phyloP scores from a whole-genome alignment of 139 green algal species.

The Picochlorum sp. region DNA sequence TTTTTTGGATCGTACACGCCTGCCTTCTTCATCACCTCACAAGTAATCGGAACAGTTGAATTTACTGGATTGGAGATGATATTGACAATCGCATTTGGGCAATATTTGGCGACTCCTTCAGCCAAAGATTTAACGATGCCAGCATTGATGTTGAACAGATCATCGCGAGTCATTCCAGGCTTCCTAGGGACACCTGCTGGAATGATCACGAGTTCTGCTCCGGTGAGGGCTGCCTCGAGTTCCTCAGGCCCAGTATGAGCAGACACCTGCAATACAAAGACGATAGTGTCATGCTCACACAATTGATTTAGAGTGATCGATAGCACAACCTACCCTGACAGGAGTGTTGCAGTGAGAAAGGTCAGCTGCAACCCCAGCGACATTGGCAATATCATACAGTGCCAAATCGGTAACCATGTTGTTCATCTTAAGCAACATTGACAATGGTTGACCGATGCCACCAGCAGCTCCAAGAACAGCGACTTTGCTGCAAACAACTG shows the following conservation, averaged over 20 bases:
- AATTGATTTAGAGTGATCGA: background rate
- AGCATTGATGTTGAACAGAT: slow-evolving; percentile 99
- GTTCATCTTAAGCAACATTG: slow-evolving; percentile 86
- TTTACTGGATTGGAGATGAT: slow-evolving; percentile 98
- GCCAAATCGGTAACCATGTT: slow-evolving; percentile 50
- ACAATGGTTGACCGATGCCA: slow-evolving; percentile 94
- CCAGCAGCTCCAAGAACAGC: slow-evolving; percentile 90
- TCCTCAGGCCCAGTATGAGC: slow-evolving; percentile 70
- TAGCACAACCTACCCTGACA: slow-evolving; percentile 37
- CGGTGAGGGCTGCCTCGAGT: slow-evolving; percentile 69
- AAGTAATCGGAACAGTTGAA: slow-evolving; percentile 93
- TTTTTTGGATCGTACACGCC: slow-evolving; percentile 63
- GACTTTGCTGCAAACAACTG: slow-evolving; percentile 64
- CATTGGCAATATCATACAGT: slow-evolving; percentile 91
- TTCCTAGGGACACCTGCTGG: slow-evolving; percentile 91
- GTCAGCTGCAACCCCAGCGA: slow-evolving; percentile 81
- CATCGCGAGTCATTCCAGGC: slow-evolving; percentile 97
- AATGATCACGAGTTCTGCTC: slow-evolving; percentile 90
- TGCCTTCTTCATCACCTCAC: slow-evolving; percentile 81
- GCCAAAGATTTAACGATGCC: slow-evolving; percentile 87
- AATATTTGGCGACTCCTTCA: slow-evolving; percentile 65
- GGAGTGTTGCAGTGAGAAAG: slow-evolving; percentile 89
- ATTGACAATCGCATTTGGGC: slow-evolving; percentile 54
- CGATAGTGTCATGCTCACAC: background rate
- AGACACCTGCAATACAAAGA: slow-evolving; percentile 33